phyloP scores from a whole-genome alignment of 495 filamentous ascomycete species.

The Hyaloscypha finlandica region DNA sequence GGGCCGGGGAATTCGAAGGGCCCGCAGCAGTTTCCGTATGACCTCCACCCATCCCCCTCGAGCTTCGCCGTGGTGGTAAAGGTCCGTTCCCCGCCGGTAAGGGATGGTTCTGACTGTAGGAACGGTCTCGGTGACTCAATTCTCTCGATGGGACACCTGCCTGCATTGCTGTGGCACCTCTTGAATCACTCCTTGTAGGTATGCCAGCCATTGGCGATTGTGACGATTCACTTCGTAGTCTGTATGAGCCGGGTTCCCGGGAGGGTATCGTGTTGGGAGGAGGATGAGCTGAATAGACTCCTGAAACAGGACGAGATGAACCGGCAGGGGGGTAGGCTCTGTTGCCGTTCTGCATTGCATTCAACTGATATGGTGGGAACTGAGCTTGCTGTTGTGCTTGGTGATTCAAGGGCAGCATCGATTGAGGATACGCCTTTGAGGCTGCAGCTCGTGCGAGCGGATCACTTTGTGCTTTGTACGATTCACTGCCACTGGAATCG shows the following conservation, averaged over 20 bases:
- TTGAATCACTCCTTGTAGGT: slow-evolving; percentile 58
- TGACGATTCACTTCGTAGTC: slow-evolving; percentile 64
- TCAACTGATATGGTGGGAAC: slow-evolving; percentile 42
- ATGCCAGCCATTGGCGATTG: slow-evolving; percentile 60
- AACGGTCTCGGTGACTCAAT: slow-evolving; percentile 67
- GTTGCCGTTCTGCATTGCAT: slow-evolving; percentile 33
- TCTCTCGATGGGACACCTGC: slow-evolving; percentile 68
- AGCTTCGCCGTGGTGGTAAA: slow-evolving; percentile 67
- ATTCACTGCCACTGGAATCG: slow-evolving; percentile 22
- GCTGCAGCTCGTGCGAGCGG: slow-evolving; percentile 24
- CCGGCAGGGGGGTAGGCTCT: slow-evolving; percentile 27
- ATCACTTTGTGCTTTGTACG: slow-evolving; percentile 22
- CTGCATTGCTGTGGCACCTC: slow-evolving; percentile 62
- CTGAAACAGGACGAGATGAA: slow-evolving; percentile 55
- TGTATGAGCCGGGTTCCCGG: slow-evolving; percentile 54
- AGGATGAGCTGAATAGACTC: slow-evolving; percentile 48
- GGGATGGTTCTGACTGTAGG: slow-evolving; percentile 60
- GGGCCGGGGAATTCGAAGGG: slow-evolving; percentile 41
- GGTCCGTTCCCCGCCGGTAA: slow-evolving; percentile 56
- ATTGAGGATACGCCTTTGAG: slow-evolving; percentile 38
- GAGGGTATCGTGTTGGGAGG: slow-evolving; percentile 39
- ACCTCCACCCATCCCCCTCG: slow-evolving; percentile 58
- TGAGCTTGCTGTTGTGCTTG: slow-evolving; percentile 49
- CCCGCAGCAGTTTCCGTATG: slow-evolving; percentile 37
- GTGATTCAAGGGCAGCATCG: slow-evolving; percentile 44